phyloP scores from a whole-genome alignment of 2,329 filamentous ascomycete species.

The Aspergillus fumigatus region DNA sequence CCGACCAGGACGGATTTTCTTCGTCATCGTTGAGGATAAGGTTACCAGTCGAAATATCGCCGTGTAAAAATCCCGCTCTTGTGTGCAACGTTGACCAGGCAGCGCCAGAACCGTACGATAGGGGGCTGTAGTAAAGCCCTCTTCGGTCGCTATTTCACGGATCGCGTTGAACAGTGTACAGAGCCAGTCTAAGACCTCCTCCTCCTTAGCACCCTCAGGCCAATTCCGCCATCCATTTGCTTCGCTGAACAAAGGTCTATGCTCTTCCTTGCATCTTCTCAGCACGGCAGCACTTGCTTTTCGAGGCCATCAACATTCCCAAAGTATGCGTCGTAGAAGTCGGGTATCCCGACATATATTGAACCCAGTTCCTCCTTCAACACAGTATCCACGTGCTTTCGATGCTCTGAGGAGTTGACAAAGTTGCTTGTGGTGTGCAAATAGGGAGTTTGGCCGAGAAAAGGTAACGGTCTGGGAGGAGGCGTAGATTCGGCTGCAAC shows the following conservation, averaged over 20 bases:
- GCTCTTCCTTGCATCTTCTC: constrained; percentile 18
- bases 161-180: constrained; percentile 11
- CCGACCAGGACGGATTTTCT: no score
- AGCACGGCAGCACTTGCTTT: constrained; percentile 20
- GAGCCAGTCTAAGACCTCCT: constrained; percentile 24
- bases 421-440: constrained; percentile 24
- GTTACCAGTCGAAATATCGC: no score
- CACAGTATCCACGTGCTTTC: constrained; percentile 21
- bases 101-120: no score
- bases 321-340: constrained; percentile 24
- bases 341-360: constrained; percentile 20
- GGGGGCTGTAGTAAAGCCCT: neutral
- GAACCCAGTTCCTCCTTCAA: constrained; percentile 25
- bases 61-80: no score
- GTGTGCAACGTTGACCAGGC: no score
- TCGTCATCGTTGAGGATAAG: no score
- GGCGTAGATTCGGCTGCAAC: constrained; percentile 16
- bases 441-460: constrained; percentile 21
- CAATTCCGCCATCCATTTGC: constrained; percentile 23
- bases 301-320: constrained; percentile 18
- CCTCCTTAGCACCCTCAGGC: constrained; percentile 22
- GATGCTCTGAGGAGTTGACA: constrained; percentile 24
- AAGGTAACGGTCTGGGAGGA: constrained; percentile 13
- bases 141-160: constrained; percentile 3
- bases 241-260: constrained; percentile 18